These are phyloP conservation scores for Pulveroboletus frians DNA, from an alignment of 768 basidiomycete genomes.

Conservation along the genomic window DNA sequence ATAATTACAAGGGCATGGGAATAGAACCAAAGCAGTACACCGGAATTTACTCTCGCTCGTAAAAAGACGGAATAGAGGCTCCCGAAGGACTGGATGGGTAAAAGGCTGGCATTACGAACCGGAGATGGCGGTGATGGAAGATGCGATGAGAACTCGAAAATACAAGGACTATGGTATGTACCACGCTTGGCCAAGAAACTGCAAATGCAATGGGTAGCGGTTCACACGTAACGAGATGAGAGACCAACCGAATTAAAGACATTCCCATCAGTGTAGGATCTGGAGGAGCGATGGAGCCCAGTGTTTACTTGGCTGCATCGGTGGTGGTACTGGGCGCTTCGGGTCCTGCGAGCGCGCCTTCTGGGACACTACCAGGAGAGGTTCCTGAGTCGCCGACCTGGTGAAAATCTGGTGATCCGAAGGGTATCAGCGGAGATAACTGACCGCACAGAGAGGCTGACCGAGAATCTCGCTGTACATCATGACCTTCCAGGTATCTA, in stretches of 20 bases:
- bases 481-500: slow-evolving; percentile 99
- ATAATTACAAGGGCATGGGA: slow-evolving; percentile 8
- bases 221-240: background rate
- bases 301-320: slow-evolving; percentile 12
- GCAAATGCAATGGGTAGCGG: background rate
- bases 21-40: slow-evolving; percentile 10
- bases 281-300: background rate
- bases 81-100: slow-evolving; percentile 3
- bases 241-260: slow-evolving; percentile 13
- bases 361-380: slow-evolving; percentile 36
- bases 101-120: slow-evolving; percentile 13
- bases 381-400: slow-evolving; percentile 58
- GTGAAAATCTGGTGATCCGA: slow-evolving; percentile 61
- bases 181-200: slow-evolving; percentile 12
- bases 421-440: background rate
- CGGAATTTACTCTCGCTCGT: slow-evolving; percentile 6
- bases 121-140: background rate
- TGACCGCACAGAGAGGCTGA: slow-evolving; percentile 34
- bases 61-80: slow-evolving; percentile 9
- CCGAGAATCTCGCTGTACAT: slow-evolving; percentile 99
- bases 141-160: slow-evolving; percentile 5
- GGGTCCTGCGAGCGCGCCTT: slow-evolving; percentile 67
- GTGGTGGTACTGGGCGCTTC: slow-evolving; percentile 30
- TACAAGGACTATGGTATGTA: slow-evolving; percentile 10
- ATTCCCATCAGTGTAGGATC: slow-evolving; percentile 4